These are phyloP conservation scores for Lodderomyces oxycetoniae DNA, from an alignment of 1,139 yeast genomes.

Conservation along the genomic window DNA sequence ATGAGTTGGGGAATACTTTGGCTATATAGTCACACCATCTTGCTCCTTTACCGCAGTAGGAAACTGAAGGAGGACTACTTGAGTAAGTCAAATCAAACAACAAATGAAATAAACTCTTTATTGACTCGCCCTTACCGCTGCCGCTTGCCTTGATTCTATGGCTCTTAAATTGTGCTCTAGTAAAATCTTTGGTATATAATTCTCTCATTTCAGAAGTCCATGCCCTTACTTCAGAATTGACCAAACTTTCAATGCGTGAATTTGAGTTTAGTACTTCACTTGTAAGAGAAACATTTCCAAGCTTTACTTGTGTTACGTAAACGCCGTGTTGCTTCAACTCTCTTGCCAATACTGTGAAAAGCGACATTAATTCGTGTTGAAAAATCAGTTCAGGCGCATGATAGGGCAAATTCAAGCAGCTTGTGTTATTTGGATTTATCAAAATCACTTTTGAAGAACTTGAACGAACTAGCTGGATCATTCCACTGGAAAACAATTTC, in stretches of 20 bases:
- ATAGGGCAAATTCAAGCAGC: constrained; percentile 42
- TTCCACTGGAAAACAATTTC: constrained; percentile 52
- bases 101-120: constrained; percentile 49
- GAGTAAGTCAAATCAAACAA: constrained; percentile 51
- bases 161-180: constrained; percentile 29
- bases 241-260: constrained; percentile 27
- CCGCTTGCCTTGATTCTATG: constrained; percentile 34
- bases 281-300: constrained; percentile 43
- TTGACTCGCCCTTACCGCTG: constrained; percentile 35
- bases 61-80: constrained; percentile 25
- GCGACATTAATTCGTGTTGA: constrained; percentile 30
- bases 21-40: constrained; percentile 37
- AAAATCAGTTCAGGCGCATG: constrained; percentile 48
- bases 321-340: constrained; percentile 41
- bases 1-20: constrained; percentile 29
- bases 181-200: constrained; percentile 34
- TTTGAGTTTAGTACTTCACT: constrained; percentile 23
- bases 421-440: constrained; percentile 40
- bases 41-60: constrained; percentile 51
- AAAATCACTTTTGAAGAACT: constrained; percentile 42
- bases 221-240: constrained; percentile 36
- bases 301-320: constrained; percentile 40
- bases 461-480: constrained; percentile 51
- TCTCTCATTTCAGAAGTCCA: constrained; percentile 39
- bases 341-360: constrained; percentile 37